Conservation (phyloP, 2,329 filamentous ascomycete species). For the Hypomyces rosellus region DNA sequence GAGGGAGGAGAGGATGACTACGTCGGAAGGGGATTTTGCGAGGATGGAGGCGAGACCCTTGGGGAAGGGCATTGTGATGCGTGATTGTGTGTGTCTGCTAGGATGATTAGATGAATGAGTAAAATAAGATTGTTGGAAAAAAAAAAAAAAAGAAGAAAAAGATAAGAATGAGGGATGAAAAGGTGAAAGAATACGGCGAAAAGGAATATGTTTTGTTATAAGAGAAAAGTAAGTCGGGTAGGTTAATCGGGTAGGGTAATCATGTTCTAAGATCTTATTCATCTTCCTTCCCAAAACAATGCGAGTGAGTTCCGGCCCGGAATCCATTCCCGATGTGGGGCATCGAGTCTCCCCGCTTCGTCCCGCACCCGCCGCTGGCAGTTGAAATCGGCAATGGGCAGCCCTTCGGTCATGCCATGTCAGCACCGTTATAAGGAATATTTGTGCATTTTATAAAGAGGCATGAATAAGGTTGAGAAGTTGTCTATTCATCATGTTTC, state of each 20-base stretch:
- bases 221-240: neutral
- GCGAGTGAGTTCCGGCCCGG: neutral
- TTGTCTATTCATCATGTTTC: too few species aligned
- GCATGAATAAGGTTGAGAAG: too few species aligned
- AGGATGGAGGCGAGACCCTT: conserved; percentile 68
- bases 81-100: neutral
- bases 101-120: neutral
- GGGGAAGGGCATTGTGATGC: conserved; percentile 11
- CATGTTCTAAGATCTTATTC: too few species aligned
- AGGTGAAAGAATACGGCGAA: neutral
- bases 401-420: neutral
- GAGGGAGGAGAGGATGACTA: conserved; percentile 84
- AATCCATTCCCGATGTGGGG: neutral
- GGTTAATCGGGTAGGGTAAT: neutral
- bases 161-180: neutral
- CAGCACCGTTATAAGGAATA: neutral
- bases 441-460: neutral
- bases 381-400: conserved; percentile 11
- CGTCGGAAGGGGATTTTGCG: conserved; percentile 70
- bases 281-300: neutral
- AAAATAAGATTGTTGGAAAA: neutral
- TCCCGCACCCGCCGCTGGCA: conserved; percentile 9
- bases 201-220: too few species aligned
- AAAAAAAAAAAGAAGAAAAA: neutral
- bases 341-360: neutral